Conservation (phyloP, 2,329 filamentous ascomycete species). For the Trichoderma lentiforme region DNA sequence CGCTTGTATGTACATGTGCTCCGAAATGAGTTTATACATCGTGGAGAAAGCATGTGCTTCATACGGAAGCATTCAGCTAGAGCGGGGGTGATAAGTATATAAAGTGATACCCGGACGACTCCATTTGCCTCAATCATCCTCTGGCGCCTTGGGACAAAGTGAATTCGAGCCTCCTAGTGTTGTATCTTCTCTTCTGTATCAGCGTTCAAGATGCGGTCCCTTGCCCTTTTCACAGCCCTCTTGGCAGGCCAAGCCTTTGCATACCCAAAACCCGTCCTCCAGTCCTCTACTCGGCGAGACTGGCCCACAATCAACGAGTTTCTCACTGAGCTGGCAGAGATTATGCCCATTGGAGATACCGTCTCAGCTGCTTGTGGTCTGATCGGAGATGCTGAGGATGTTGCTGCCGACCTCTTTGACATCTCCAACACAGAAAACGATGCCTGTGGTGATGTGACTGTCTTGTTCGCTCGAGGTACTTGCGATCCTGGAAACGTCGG, state of each 20-base stretch:
- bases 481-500: constrained; percentile 32
- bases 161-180: neutral
- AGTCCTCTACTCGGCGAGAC: neutral
- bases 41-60: constrained; percentile 5
- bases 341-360: constrained; percentile 20
- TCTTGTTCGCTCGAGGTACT: constrained; percentile 32
- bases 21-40: neutral
- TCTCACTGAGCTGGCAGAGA: constrained; percentile 11
- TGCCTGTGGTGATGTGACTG: constrained; percentile 27
- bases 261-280: constrained; percentile 1
- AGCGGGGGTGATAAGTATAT: neutral
- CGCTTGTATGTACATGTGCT: neutral
- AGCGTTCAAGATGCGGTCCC: constrained; percentile 11
- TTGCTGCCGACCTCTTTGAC: constrained; percentile 18
- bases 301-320: constrained; percentile 19
- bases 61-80: neutral
- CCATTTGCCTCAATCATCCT: neutral
- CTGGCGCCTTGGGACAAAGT: no score
- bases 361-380: constrained; percentile 20
- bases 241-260: constrained; percentile 17
- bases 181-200: neutral
- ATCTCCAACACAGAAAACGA: constrained; percentile 21
- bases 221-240: neutral
- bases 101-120: neutral
- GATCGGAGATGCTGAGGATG: constrained; percentile 19